Conservation (phyloP, 768 basidiomycete genomes). For the Tulasnella sp. region DNA sequence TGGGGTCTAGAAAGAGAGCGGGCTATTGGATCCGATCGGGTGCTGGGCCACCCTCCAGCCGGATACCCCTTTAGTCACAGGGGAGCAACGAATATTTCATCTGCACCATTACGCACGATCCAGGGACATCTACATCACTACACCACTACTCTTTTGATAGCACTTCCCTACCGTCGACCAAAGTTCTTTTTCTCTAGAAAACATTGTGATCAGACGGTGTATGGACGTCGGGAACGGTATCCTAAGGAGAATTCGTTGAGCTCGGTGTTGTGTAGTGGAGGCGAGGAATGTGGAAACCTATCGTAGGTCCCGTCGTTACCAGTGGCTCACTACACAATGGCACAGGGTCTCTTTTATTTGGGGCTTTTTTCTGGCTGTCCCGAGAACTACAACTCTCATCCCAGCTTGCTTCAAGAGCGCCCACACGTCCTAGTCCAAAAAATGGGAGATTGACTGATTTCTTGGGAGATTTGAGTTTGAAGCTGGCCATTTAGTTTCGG, state of each 20-base stretch:
- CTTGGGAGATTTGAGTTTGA: background rate
- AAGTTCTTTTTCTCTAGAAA: too few species aligned
- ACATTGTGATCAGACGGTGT: background rate
- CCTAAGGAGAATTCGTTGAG: background rate
- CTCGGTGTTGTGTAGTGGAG: background rate
- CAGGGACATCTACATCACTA: background rate
- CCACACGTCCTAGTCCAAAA: background rate
- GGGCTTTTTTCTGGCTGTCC: background rate
- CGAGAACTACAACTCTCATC: background rate
- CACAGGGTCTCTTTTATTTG: slow-evolving; percentile 11
- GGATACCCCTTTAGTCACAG: background rate
- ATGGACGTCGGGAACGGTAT: background rate
- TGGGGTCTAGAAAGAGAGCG: background rate
- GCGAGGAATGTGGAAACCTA: background rate
- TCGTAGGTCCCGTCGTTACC: background rate
- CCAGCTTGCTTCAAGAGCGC: too few species aligned
- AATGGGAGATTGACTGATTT: background rate
- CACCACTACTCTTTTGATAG: background rate
- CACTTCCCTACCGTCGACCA: background rate
- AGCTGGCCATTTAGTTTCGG: background rate
- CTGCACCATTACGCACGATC: background rate
- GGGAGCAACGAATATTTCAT: background rate
- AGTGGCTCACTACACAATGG: background rate
- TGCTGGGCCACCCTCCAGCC: background rate
- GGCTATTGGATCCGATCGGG: background rate